Evolutionary conservation across 129 eudicot genomes (phyloP).

Genomic region (Centrapalus pauciflorus): DNA sequence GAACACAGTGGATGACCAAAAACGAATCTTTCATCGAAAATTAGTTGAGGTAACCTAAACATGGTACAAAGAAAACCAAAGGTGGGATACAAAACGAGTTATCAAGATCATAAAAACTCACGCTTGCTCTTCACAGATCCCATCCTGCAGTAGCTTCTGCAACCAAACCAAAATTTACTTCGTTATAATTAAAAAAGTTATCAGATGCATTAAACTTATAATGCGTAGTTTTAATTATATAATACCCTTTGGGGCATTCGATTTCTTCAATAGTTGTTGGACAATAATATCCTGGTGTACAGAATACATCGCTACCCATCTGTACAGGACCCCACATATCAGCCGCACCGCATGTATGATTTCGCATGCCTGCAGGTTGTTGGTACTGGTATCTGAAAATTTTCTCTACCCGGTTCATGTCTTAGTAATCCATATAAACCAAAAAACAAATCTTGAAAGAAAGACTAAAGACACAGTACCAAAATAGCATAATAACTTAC

Average conservation of each 20-base stretch:
- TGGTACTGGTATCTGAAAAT: conserved; percentile 74
- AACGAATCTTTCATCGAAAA: no score
- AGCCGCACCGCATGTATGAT: conserved; percentile 81
- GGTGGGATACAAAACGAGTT: no score
- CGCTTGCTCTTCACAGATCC: conserved; percentile 53
- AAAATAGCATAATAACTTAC: conserved; percentile 55
- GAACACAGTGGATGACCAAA: no score
- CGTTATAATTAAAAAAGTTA: conserved; percentile 5
- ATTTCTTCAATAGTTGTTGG: conserved; percentile 50
- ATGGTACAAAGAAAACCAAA: no score
- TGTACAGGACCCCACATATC: conserved; percentile 61
- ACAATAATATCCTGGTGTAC: conserved; percentile 70
- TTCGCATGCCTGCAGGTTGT: conserved; percentile 66
- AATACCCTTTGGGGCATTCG: conserved; percentile 59
- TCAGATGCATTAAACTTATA: not conserved
- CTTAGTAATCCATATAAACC: conserved; percentile 33
- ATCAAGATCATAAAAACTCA: conserved; percentile 23
- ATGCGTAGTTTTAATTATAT: not conserved
- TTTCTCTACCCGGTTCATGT: conserved; percentile 27
- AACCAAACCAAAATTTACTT: conserved; percentile 12
- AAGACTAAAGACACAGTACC: not conserved
- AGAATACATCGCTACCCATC: conserved; percentile 49
- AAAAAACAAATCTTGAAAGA: not conserved
- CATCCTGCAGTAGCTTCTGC: conserved; percentile 74
- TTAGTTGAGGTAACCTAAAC: no score